Evolutionary conservation across 192 early-diverging fungal species (phyloP).

Genomic region (Umbelopsis vinacea): DNA sequence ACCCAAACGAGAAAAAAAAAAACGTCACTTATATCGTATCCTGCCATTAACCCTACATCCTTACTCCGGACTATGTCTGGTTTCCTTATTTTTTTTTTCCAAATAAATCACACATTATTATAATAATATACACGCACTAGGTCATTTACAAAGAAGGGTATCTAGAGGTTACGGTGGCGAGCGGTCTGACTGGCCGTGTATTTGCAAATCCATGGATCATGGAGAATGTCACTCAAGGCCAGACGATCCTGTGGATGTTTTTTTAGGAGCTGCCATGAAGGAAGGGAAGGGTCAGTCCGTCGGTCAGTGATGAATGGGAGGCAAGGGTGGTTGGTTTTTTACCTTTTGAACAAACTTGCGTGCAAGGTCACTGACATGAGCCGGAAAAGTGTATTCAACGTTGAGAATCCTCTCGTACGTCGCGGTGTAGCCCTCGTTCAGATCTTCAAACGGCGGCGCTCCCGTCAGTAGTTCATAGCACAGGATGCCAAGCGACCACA

Average conservation of each 20-base stretch:
- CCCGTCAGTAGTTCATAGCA: constrained; percentile 94
- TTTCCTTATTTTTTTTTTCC: too few species aligned
- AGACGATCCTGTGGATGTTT: neutral
- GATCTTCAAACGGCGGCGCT: constrained; percentile 80
- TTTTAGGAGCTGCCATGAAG: neutral
- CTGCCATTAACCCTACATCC: too few species aligned
- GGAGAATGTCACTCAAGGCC: neutral
- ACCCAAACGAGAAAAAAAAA: neutral
- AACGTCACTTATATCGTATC: too few species aligned
- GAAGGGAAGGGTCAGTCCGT: too few species aligned
- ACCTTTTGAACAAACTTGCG: constrained; percentile 19
- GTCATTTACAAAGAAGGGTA: neutral
- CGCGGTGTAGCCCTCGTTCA: constrained; percentile 58
- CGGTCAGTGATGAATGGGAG: neutral
- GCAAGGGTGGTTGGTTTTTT: neutral
- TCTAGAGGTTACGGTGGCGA: neutral
- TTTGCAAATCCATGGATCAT: constrained; percentile 16
- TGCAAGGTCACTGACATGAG: constrained; percentile 57
- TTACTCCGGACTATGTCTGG: too few species aligned
- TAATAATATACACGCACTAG: neutral
- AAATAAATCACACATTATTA: neutral
- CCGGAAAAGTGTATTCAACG: constrained; percentile 82
- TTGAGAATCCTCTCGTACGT: constrained; percentile 84
- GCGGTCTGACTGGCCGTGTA: neutral
- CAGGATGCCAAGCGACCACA: constrained; percentile 93